Evolutionary conservation across 345 rosid species (phyloP).

Genomic region (Melaleuca alternifolia): DNA sequence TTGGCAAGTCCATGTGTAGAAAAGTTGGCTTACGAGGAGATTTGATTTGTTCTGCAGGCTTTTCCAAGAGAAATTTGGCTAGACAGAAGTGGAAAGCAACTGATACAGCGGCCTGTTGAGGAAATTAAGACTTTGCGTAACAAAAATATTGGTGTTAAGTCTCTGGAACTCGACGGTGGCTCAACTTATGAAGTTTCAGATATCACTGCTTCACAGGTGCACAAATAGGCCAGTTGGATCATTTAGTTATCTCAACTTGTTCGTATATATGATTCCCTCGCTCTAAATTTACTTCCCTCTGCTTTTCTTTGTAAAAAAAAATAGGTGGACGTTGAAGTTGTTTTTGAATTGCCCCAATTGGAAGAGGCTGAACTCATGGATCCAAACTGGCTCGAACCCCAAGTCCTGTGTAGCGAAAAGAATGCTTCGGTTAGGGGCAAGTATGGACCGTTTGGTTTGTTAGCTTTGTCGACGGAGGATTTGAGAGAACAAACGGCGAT

Average conservation of each 20-base stretch:
- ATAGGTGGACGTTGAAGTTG: conserved; percentile 63
- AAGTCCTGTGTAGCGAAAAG: conserved; percentile 30
- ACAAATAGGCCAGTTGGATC: not conserved
- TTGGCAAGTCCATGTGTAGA: not conserved
- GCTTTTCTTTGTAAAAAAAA: not conserved
- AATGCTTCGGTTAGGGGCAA: conserved; percentile 27
- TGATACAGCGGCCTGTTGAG: conserved; percentile 61
- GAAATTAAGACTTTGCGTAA: conserved; percentile 34
- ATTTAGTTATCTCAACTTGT: not conserved
- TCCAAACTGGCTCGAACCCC: conserved; percentile 46
- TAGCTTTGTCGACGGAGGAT: conserved; percentile 37
- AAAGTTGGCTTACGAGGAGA: not conserved
- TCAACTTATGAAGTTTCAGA: conserved; percentile 32
- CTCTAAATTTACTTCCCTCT: not conserved
- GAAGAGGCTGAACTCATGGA: conserved; percentile 45
- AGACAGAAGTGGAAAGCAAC: conserved; percentile 36
- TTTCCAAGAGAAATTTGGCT: conserved; percentile 56
- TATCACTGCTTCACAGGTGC: conserved; percentile 40
- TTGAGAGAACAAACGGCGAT: conserved; percentile 52
- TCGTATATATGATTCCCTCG: not conserved
- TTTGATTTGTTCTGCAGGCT: conserved; percentile 18
- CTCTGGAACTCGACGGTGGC: conserved; percentile 12
- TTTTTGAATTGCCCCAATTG: conserved; percentile 26
- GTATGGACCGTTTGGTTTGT: conserved; percentile 63
- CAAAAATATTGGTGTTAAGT: conserved; percentile 11